A percentile compares a stretch with the other conserved stretches of the same genome.
These are phyloP conservation scores for Globisporangium radiosum DNA, from an alignment of 352 stramenopile species.

Conservation along the genomic window DNA sequence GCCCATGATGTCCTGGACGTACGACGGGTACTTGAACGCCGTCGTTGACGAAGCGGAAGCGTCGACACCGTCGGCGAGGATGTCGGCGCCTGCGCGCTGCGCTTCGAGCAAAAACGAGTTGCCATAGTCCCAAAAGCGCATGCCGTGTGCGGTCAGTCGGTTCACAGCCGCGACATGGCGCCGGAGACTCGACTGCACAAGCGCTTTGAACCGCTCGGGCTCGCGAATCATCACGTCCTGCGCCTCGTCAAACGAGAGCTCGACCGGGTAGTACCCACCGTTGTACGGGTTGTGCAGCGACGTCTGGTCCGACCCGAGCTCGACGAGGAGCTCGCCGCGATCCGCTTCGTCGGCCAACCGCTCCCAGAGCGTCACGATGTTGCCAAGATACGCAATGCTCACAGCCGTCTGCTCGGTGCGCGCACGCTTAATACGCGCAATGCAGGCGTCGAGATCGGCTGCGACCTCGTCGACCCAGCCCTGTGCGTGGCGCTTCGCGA, in stretches of 20 bases:
- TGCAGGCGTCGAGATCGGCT: conserved; percentile 54
- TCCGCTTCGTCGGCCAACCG: conserved; percentile 68
- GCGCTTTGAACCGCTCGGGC: conserved; percentile 64
- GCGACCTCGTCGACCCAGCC: conserved; percentile 84
- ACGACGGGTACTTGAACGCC: conserved; percentile 84
- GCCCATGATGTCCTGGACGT: conserved; percentile 90
- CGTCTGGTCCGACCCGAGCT: conserved; percentile 85
- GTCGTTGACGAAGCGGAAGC: conserved; percentile 54
- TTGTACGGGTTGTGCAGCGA: conserved; percentile 89
- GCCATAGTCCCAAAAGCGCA: conserved; percentile 89
- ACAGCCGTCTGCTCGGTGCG: conserved; percentile 57
- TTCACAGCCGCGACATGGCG: conserved; percentile 80
- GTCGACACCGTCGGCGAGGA: conserved; percentile 46
- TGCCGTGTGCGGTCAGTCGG: conserved; percentile 62
- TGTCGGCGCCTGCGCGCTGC: conserved; percentile 73
- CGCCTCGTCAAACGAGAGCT: conserved; percentile 77
- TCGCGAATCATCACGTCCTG: conserved; percentile 77
- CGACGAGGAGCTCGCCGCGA: conserved; percentile 70
- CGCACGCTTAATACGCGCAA: conserved; percentile 51
- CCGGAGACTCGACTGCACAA: conserved; percentile 74
- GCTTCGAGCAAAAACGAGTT: conserved; percentile 87
- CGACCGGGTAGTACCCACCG: conserved; percentile 85
- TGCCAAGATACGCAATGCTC: conserved; percentile 81
- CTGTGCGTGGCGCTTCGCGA: conserved; percentile 84
- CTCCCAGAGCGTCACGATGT: conserved; percentile 86